These are phyloP conservation scores for Pistacia atlantica DNA, from an alignment of 345 rosid genomes.

Conservation along the genomic window DNA sequence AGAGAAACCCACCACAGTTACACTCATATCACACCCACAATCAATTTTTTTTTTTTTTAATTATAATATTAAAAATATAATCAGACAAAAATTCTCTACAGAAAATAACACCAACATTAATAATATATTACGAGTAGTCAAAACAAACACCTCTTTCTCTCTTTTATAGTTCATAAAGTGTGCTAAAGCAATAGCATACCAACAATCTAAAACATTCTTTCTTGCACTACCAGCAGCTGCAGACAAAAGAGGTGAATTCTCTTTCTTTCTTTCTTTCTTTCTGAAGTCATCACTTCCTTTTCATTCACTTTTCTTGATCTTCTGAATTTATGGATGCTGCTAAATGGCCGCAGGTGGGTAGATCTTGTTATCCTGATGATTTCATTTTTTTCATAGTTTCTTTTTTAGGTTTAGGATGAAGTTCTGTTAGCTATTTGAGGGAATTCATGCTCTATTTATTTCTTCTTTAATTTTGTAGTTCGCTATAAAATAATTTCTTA, in stretches of 20 bases:
- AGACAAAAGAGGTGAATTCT: conserved; percentile 50
- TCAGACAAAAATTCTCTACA: conserved; percentile 28
- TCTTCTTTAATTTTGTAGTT: neutral
- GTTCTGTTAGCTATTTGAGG: neutral
- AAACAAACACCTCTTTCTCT: conserved; percentile 31
- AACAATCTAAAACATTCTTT: conserved; percentile 56
- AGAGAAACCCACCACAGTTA: conserved; percentile 32
- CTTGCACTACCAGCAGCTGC: conserved; percentile 50
- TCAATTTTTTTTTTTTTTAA: conserved; percentile 7
- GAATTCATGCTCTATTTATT: neutral
- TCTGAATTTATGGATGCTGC: conserved; percentile 50
- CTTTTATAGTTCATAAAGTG: conserved; percentile 31
- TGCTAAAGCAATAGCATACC: conserved; percentile 40
- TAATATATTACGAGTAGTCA: conserved; percentile 32
- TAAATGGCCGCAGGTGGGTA: conserved; percentile 51
- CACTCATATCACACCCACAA: conserved; percentile 54
- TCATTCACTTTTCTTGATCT: conserved; percentile 34
- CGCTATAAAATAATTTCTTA: conserved; percentile 18
- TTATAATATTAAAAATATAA: conserved; percentile 9
- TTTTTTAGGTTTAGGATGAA: conserved; percentile 1
- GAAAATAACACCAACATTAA: conserved; percentile 22
- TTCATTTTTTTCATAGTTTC: conserved; percentile 12
- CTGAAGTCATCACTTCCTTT: conserved; percentile 50
- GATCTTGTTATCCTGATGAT: conserved; percentile 3
- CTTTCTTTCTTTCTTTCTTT: conserved; percentile 30